A percentile compares a stretch with the other conserved stretches of the same genome.
phyloP scores from a whole-genome alignment of 2,329 filamentous ascomycete species.

The Nothophoma quercina region DNA sequence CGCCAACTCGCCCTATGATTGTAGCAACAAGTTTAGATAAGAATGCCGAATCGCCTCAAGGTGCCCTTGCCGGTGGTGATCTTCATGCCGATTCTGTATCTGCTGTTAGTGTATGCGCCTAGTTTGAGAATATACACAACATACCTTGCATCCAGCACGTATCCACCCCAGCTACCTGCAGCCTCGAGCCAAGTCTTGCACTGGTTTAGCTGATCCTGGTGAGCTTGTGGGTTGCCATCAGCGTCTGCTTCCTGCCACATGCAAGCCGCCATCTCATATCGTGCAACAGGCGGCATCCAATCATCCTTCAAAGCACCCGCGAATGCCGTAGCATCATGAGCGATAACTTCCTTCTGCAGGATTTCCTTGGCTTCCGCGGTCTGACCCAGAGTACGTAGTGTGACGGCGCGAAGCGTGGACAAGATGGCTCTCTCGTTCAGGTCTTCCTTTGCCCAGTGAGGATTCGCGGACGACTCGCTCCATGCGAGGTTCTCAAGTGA shows the following conservation, averaged over 20 bases:
- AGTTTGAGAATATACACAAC: constrained; percentile 13
- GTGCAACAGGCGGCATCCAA: constrained; percentile 74
- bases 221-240: constrained; percentile 45
- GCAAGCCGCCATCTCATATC: constrained; percentile 87
- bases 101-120: background rate
- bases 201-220: constrained; percentile 61
- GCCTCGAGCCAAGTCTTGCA: constrained; percentile 72
- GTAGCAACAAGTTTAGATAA: background rate
- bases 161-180: constrained; percentile 74
- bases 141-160: constrained; percentile 73
- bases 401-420: constrained; percentile 70
- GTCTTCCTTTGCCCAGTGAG: constrained; percentile 60
- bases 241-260: constrained; percentile 72
- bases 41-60: constrained; percentile 52
- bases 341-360: constrained; percentile 69
- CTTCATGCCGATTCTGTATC: constrained; percentile 68
- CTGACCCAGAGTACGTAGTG: constrained; percentile 69
- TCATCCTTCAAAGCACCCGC: constrained; percentile 71
- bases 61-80: constrained; percentile 74
- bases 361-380: constrained; percentile 70
- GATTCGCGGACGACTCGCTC: constrained; percentile 63
- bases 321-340: constrained; percentile 61
- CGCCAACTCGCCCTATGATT: background rate
- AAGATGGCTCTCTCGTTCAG: constrained; percentile 70
- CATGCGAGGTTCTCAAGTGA: constrained; percentile 72